Conservation (phyloP, 2,329 filamentous ascomycete genomes). For the Colletotrichum incanum region DNA sequence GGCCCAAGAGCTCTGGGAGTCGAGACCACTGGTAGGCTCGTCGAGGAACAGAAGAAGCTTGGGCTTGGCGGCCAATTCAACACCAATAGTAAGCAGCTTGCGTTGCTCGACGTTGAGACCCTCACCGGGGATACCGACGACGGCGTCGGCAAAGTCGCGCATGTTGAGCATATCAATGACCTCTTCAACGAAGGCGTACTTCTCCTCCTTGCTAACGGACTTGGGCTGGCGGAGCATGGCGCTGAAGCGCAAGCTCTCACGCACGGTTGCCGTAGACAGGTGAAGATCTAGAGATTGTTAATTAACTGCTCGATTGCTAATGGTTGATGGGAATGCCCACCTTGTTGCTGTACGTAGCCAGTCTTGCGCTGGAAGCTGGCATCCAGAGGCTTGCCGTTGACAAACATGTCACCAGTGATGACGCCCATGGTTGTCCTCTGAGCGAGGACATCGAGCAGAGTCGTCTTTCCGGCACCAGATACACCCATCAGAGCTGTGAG, state of each 20-base stretch:
- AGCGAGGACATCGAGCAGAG: slow-evolving; percentile 59
- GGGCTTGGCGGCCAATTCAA: slow-evolving; percentile 71
- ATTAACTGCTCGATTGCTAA: background rate
- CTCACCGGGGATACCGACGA: slow-evolving; percentile 75
- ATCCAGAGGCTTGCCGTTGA: slow-evolving; percentile 72
- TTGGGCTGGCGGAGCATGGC: slow-evolving; percentile 72
- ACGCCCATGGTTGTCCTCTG: slow-evolving; percentile 73
- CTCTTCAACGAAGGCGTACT: slow-evolving; percentile 74
- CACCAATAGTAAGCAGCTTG: slow-evolving; percentile 75
- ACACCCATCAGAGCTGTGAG: slow-evolving; percentile 84
- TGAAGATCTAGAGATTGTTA: slow-evolving; percentile 64
- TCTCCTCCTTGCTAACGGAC: slow-evolving; percentile 68
- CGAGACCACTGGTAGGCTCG: slow-evolving; percentile 74
- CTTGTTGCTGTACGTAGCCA: slow-evolving; percentile 79
- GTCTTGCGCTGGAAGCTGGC: slow-evolving; percentile 75
- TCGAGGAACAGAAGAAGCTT: slow-evolving; percentile 75
- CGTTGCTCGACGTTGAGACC: slow-evolving; percentile 75
- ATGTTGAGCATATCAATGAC: slow-evolving; percentile 78
- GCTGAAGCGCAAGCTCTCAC: slow-evolving; percentile 69
- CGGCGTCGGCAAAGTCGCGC: slow-evolving; percentile 76
- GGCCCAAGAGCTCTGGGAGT: slow-evolving; percentile 75
- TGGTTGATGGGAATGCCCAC: slow-evolving; percentile 45
- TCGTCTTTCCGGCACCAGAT: slow-evolving; percentile 63
- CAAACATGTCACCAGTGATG: slow-evolving; percentile 76
- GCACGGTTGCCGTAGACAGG: slow-evolving; percentile 68